Percentiles rank a stretch among this genome's conserved stretches.
Evolutionary conservation across 192 early-diverging fungal genomes (phyloP).

Genomic region (Backusella tarrabulga): DNA sequence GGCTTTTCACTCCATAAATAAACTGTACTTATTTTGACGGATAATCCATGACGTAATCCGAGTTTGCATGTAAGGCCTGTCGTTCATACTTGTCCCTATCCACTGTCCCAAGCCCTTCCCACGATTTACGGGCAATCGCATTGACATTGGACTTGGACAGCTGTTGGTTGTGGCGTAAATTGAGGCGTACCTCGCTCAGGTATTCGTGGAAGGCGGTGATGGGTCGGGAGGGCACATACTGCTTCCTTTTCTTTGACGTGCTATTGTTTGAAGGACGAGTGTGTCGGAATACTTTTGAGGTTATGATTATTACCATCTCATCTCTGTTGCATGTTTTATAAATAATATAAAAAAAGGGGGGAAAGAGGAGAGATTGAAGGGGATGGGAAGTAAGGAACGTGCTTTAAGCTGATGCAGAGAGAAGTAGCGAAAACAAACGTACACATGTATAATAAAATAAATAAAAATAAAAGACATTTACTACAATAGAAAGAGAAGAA

Average conservation of each 20-base stretch:
- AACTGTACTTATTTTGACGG: neutral
- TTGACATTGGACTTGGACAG: neutral
- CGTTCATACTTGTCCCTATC: slow-evolving; percentile 14
- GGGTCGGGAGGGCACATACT: neutral
- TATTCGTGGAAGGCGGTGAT: neutral
- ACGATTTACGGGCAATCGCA: neutral
- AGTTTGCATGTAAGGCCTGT: slow-evolving; percentile 7
- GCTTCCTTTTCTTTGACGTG: neutral
- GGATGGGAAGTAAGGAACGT: neutral
- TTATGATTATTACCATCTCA: neutral
- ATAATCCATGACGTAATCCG: slow-evolving; percentile 11
- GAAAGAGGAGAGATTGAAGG: neutral
- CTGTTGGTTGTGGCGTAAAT: neutral
- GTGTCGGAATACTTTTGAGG: neutral
- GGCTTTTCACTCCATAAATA: neutral
- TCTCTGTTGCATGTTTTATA: neutral
- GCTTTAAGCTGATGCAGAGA: neutral
- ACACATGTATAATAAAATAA: neutral
- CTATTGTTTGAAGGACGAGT: neutral
- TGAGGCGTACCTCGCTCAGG: neutral
- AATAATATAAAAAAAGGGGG: neutral
- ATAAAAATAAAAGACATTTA: neutral
- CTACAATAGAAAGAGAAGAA: neutral
- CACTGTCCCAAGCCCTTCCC: neutral
- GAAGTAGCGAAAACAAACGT: neutral